Evolutionary conservation across 257 asterid genomes (phyloP).

Genomic region (Mentha longifolia): DNA sequence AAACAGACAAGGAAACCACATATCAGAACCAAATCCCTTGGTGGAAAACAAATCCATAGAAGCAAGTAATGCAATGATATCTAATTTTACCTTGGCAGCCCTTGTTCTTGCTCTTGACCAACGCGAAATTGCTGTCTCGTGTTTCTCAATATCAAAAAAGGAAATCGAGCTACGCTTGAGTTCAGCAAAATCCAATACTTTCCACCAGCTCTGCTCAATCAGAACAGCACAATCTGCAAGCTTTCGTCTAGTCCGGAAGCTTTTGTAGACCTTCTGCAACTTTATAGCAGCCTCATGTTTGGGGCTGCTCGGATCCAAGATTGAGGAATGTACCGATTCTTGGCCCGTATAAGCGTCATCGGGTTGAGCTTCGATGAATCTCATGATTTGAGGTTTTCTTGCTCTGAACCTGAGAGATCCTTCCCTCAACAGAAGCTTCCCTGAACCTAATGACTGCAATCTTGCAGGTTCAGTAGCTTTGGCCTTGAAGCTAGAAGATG

Average conservation of each 20-base stretch:
- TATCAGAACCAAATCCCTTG: background rate
- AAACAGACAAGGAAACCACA: slow-evolving; percentile 27
- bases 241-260: slow-evolving; percentile 88
- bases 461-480: slow-evolving; percentile 39
- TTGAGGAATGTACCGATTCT: slow-evolving; percentile 34
- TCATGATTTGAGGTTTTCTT: slow-evolving; percentile 36
- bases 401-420: slow-evolving; percentile 47
- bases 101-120: slow-evolving; percentile 95
- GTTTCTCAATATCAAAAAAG: slow-evolving; percentile 83
- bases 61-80: background rate
- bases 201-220: slow-evolving; percentile 98
- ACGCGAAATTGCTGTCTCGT: slow-evolving; percentile 85
- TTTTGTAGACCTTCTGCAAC: slow-evolving; percentile 90
- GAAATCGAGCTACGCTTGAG: slow-evolving; percentile 94
- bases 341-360: slow-evolving; percentile 31
- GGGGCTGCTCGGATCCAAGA: slow-evolving; percentile 55
- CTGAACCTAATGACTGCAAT: slow-evolving; percentile 45
- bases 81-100: slow-evolving; percentile 80
- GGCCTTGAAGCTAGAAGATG: slow-evolving; percentile 46
- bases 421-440: slow-evolving; percentile 40
- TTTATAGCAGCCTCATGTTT: slow-evolving; percentile 81
- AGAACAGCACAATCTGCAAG: slow-evolving; percentile 95
- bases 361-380: slow-evolving; percentile 30
- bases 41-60: background rate
- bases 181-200: slow-evolving; percentile 81